These are phyloP conservation scores for Orbilia brochopaga DNA, from an alignment of 2,329 filamentous ascomycete species.

Conservation along the genomic window DNA sequence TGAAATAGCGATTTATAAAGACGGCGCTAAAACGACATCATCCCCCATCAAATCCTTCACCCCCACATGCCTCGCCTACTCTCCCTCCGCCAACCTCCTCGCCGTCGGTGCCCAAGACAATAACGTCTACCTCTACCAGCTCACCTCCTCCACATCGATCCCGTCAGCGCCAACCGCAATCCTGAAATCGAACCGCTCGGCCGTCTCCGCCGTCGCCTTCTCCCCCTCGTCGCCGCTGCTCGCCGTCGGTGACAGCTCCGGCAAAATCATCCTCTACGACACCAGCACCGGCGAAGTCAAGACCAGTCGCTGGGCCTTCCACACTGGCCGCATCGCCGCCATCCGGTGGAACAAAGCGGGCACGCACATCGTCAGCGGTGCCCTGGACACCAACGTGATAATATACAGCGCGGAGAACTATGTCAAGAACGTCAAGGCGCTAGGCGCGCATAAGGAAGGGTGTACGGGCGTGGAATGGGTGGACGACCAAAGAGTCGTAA, in stretches of 20 bases:
- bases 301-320: conserved; percentile 78
- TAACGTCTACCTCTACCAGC: conserved; percentile 74
- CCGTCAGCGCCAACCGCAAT: conserved; percentile 63
- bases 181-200: conserved; percentile 71
- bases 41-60: conserved; percentile 68
- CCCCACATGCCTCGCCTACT: conserved; percentile 67
- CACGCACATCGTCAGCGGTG: conserved; percentile 80
- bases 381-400: conserved; percentile 87
- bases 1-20: conserved; percentile 62
- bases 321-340: conserved; percentile 71
- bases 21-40: conserved; percentile 67
- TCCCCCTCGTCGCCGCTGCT: conserved; percentile 77
- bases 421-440: conserved; percentile 79
- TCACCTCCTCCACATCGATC: conserved; percentile 64
- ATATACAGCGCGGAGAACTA: conserved; percentile 88
- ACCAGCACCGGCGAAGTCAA: conserved; percentile 71
- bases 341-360: conserved; percentile 79
- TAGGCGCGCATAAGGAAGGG: conserved; percentile 94
- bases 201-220: conserved; percentile 80
- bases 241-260: conserved; percentile 80
- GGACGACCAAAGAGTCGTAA: conserved; percentile 71
- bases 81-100: conserved; percentile 60
- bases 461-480: conserved; percentile 88
- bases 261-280: conserved; percentile 85
- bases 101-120: conserved; percentile 80